These are phyloP conservation scores for Lophiotrema nucula DNA, from an alignment of 495 filamentous ascomycete genomes.

Conservation along the genomic window DNA sequence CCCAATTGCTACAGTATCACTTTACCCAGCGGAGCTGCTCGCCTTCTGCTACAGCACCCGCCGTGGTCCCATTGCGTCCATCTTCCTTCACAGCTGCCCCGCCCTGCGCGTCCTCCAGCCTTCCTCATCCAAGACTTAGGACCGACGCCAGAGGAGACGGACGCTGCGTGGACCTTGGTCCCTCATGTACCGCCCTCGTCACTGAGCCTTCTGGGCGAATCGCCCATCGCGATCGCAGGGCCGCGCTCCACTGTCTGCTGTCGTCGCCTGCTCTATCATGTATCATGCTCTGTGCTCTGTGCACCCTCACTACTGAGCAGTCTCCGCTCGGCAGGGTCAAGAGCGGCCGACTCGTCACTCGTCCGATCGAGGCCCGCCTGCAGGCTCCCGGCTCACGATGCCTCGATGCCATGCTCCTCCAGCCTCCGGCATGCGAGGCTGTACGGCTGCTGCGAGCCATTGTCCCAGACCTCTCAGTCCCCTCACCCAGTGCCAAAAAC, in stretches of 20 bases:
- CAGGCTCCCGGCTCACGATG: background rate
- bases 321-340: background rate
- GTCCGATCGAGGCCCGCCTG: background rate
- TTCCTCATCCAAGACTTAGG: slow-evolving; percentile 25
- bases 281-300: slow-evolving; percentile 6
- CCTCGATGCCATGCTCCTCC: background rate
- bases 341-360: background rate
- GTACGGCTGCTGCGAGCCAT: background rate
- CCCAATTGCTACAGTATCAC: too few species aligned
- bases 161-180: slow-evolving; percentile 3
- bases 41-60: background rate
- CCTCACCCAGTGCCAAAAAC: background rate
- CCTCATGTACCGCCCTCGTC: slow-evolving; percentile 20
- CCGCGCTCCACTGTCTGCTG: slow-evolving; percentile 8
- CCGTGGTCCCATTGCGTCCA: background rate
- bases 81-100: too few species aligned
- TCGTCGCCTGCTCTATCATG: background rate
- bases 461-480: background rate
- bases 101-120: too few species aligned
- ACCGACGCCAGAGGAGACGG: slow-evolving; percentile 28
- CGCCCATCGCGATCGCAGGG: slow-evolving; percentile 1
- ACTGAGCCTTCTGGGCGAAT: slow-evolving; percentile 17
- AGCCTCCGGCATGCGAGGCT: background rate
- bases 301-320: slow-evolving; percentile 9
- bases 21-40: slow-evolving; percentile 14